Conservation (phyloP, 2,329 filamentous ascomycete genomes). For the Stachybotrys chlorohalonatus region DNA sequence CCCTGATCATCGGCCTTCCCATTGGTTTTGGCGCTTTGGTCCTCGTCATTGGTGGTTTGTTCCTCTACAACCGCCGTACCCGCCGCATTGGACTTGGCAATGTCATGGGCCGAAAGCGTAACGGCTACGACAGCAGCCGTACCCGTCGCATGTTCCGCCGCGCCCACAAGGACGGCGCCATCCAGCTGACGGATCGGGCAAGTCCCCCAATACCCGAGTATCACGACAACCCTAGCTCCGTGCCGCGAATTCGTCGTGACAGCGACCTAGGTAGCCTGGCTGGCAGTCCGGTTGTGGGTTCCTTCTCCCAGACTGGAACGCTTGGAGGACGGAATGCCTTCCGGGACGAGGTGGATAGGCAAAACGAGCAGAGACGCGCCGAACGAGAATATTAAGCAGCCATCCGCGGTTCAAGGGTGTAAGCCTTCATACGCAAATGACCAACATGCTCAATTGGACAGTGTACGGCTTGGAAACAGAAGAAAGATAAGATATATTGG, state of each 20-base stretch:
- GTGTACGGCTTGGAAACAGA: not conserved
- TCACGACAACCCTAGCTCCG: slow-evolving; percentile 20
- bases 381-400: slow-evolving; percentile 1
- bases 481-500: not conserved
- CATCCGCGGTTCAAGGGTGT: not conserved
- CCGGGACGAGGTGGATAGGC: slow-evolving; percentile 39
- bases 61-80: slow-evolving; percentile 45
- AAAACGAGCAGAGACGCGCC: slow-evolving; percentile 27
- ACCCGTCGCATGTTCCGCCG: slow-evolving; percentile 25
- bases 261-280: slow-evolving; percentile 40
- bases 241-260: slow-evolving; percentile 27
- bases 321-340: slow-evolving; percentile 32
- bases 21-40: slow-evolving; percentile 36
- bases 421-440: no score
- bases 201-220: slow-evolving; percentile 17
- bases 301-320: slow-evolving; percentile 27
- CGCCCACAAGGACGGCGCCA: slow-evolving; percentile 24
- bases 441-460: no score
- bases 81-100: slow-evolving; percentile 41
- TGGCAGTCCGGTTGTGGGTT: slow-evolving; percentile 33
- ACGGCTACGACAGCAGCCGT: slow-evolving; percentile 34
- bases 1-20: slow-evolving; percentile 44
- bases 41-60: slow-evolving; percentile 43
- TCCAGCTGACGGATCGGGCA: slow-evolving; percentile 32
- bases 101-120: slow-evolving; percentile 36